phyloP scores from a whole-genome alignment of 2,329 filamentous ascomycete species.

The Fusarium kyushuense region DNA sequence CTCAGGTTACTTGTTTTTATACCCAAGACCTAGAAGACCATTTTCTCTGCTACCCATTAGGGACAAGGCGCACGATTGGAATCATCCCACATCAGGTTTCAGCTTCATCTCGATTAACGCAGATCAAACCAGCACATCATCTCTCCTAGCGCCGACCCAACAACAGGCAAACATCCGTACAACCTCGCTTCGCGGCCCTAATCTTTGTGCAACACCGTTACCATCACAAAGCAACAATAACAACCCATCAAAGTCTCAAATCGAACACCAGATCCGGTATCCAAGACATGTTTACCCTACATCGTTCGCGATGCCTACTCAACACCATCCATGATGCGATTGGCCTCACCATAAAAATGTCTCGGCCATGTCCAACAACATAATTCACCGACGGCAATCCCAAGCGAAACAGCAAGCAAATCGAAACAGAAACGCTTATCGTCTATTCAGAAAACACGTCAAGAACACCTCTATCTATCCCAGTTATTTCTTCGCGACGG shows the following conservation, averaged over 20 bases:
- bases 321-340: constrained; percentile 22
- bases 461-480: constrained; percentile 23
- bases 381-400: constrained; percentile 19
- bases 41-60: too few relatives aligned
- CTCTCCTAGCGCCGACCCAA: neutral
- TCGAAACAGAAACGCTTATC: constrained; percentile 33
- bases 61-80: too few relatives aligned
- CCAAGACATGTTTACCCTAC: neutral
- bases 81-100: neutral
- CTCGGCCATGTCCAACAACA: constrained; percentile 16
- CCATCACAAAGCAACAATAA: neutral
- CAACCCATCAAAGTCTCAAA: neutral
- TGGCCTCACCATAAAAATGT: constrained; percentile 20
- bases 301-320: neutral
- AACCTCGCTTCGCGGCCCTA: constrained; percentile 31
- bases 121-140: neutral
- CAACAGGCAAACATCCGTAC: neutral
- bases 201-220: constrained; percentile 16
- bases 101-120: neutral
- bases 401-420: constrained; percentile 2
- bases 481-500: constrained; percentile 39
- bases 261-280: neutral
- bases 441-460: constrained; percentile 25
- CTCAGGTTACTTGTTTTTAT: too few relatives aligned
- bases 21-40: too few relatives aligned